Evolutionary conservation across 805 yeast genomes (phyloP).

Genomic region (Yarrowia porcina): DNA sequence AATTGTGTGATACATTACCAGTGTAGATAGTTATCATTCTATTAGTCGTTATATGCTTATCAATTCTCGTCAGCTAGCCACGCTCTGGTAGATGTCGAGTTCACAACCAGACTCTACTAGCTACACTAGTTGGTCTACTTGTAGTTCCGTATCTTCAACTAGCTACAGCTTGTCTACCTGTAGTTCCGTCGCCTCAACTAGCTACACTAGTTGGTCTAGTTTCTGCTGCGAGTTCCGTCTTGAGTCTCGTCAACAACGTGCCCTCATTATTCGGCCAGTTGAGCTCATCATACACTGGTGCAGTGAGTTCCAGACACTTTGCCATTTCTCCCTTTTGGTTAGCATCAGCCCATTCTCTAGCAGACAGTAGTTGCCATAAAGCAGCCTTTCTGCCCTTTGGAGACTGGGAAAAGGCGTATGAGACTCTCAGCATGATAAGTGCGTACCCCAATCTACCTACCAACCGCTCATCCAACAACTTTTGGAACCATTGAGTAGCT

Average conservation of each 20-base stretch:
- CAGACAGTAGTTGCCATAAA: constrained; percentile 72
- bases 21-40: too few relatives aligned
- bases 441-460: constrained; percentile 47
- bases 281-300: constrained; percentile 35
- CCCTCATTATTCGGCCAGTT: constrained; percentile 18
- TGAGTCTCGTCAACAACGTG: background rate
- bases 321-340: constrained; percentile 35
- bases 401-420: constrained; percentile 52
- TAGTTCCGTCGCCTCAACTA: background rate
- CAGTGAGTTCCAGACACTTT: constrained; percentile 36
- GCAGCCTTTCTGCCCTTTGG: constrained; percentile 70
- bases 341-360: constrained; percentile 60
- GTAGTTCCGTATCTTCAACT: too few relatives aligned
- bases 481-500: constrained; percentile 48
- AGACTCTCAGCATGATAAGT: constrained; percentile 51
- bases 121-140: too few relatives aligned
- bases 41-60: too few relatives aligned
- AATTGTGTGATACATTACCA: too few relatives aligned
- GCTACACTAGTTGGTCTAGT: background rate
- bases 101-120: too few relatives aligned
- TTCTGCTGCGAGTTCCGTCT: background rate
- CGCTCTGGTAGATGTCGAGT: too few relatives aligned
- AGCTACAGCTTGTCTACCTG: too few relatives aligned
- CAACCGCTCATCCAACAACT: constrained; percentile 42
- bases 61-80: too few relatives aligned